Conservation (phyloP, 2,329 filamentous ascomycete genomes). For the Monilinia vaccinii-corymbosi region DNA sequence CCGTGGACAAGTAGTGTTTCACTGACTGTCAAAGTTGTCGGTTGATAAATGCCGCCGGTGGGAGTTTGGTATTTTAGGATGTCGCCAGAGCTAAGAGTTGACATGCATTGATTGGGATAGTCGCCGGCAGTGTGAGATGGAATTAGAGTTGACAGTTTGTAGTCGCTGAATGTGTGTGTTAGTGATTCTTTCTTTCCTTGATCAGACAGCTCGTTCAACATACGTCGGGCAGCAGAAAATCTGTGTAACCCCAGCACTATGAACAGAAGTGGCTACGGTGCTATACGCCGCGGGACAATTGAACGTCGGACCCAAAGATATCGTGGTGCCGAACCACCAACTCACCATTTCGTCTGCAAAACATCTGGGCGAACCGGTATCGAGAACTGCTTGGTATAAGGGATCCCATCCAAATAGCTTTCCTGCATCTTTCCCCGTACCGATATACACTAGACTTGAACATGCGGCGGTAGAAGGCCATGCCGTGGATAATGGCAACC, state of each 20-base stretch:
- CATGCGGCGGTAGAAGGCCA: constrained; percentile 1
- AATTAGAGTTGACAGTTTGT: neutral
- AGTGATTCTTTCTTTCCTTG: neutral
- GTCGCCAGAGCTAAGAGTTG: neutral
- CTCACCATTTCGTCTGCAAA: constrained; percentile 1
- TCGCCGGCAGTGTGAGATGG: neutral
- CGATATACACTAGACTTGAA: neutral
- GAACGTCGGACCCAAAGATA: constrained; percentile 1
- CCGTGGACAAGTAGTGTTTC: neutral
- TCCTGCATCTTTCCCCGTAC: neutral
- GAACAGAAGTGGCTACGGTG: constrained; percentile 3
- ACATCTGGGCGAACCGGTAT: constrained; percentile 3
- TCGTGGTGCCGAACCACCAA: constrained; percentile 1
- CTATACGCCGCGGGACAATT: constrained; percentile 2
- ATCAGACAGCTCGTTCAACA: neutral
- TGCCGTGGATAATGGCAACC: constrained; percentile 2
- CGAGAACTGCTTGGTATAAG: neutral
- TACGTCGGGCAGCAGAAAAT: constrained; percentile 7
- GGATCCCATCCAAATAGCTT: constrained; percentile 6
- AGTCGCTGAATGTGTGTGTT: neutral
- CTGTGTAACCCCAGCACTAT: neutral
- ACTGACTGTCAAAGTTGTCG: neutral
- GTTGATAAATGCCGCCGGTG: neutral
- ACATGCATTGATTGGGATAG: constrained; percentile 6
- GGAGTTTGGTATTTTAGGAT: constrained; percentile 1